These are phyloP conservation scores for Testicularia cyperi DNA, from an alignment of 1,284 basidiomycete species.

Conservation along the genomic window DNA sequence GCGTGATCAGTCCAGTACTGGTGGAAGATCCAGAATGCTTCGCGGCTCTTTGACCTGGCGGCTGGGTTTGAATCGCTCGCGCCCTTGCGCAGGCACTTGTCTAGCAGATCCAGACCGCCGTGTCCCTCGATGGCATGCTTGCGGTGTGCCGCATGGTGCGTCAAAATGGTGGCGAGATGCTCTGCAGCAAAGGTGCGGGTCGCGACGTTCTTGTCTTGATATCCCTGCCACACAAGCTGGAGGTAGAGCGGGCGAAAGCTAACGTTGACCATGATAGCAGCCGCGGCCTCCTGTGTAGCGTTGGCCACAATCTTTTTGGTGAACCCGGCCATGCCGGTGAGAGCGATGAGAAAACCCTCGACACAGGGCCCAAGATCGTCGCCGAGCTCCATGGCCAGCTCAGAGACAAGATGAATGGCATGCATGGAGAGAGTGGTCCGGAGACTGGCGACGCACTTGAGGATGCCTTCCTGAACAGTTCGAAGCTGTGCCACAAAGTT, in stretches of 20 bases:
- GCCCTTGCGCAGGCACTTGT: slow-evolving; percentile 72
- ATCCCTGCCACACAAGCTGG: slow-evolving; percentile 70
- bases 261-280: slow-evolving; percentile 71
- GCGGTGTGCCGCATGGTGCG: slow-evolving; percentile 50
- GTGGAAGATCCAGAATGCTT: slow-evolving; percentile 79
- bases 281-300: slow-evolving; percentile 76
- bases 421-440: slow-evolving; percentile 86
- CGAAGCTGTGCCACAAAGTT: slow-evolving; percentile 75
- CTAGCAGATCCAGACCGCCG: slow-evolving; percentile 65
- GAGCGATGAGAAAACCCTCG: slow-evolving; percentile 68
- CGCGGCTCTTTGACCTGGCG: slow-evolving; percentile 74
- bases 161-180: slow-evolving; percentile 58
- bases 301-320: slow-evolving; percentile 94
- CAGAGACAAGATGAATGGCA: slow-evolving; percentile 75
- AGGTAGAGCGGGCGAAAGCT: slow-evolving; percentile 72
- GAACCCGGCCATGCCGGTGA: slow-evolving; percentile 82
- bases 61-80: slow-evolving; percentile 77
- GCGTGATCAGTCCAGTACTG: slow-evolving; percentile 74
- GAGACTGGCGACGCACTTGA: slow-evolving; percentile 85
- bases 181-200: slow-evolving; percentile 69
- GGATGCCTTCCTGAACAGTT: slow-evolving; percentile 75
- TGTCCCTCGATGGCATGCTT: slow-evolving; percentile 56
- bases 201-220: slow-evolving; percentile 84
- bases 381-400: slow-evolving; percentile 66
- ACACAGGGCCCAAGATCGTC: slow-evolving; percentile 68